Evolutionary conservation across 164 flowering plant species (phyloP).

Genomic region (Chimonanthus praecox): DNA sequence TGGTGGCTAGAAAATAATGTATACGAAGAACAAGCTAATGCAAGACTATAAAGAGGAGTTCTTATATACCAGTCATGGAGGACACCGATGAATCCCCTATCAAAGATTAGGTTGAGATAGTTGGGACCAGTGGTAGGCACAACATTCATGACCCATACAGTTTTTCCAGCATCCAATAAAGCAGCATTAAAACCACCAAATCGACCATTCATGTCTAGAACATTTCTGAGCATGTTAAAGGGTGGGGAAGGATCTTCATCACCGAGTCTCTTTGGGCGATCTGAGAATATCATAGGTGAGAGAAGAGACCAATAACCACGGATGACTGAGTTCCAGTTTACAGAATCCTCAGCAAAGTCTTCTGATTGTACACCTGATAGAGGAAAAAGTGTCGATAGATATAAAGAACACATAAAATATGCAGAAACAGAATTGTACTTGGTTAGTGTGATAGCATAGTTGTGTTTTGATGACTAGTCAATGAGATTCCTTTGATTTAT

Average conservation of each 20-base stretch:
- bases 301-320: conserved; percentile 91
- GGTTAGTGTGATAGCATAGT: background rate
- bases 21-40: background rate
- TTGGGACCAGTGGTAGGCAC: conserved; percentile 73
- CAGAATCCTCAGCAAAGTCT: conserved; percentile 60
- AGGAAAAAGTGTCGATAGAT: background rate
- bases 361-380: conserved; percentile 58
- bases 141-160: conserved; percentile 99
- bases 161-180: conserved; percentile 63
- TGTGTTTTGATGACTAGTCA: background rate
- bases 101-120: conserved; percentile 77
- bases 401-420: background rate
- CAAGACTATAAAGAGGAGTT: background rate
- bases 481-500: background rate
- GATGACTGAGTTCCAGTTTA: conserved; percentile 54
- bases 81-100: conserved; percentile 87
- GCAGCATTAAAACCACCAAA: conserved; percentile 94
- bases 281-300: conserved; percentile 92
- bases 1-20: background rate
- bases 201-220: conserved; percentile 94
- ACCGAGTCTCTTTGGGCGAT: conserved; percentile 99
- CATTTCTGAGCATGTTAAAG: conserved; percentile 92
- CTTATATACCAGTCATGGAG: conserved; percentile 83
- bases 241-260: conserved; percentile 99
- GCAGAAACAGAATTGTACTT: background rate